Evolutionary conservation across 2,329 filamentous ascomycete genomes (phyloP), one percentile per base, ranked within the genome.

Genomic region (Sclerotinia sclerotiorum): DNA sequence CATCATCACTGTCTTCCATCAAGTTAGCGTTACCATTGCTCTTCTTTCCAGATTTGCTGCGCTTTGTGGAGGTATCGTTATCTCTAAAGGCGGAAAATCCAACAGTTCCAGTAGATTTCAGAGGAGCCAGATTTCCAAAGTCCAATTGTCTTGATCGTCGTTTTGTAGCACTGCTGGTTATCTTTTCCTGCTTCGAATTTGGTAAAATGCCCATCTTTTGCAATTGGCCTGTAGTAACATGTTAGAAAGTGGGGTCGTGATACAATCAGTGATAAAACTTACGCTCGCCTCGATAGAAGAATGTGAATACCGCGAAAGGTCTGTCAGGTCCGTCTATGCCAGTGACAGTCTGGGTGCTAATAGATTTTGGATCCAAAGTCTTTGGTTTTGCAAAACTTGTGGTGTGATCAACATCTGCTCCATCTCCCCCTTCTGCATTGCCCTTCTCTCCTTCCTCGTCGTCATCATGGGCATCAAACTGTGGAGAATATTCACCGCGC

Each of bases 301-400:
- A 99, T 39, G 96, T 98, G 79, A 99, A 99, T 11, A 92, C 90
- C 5, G 95, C 95, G 80, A 97, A 99, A 4, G 96, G 95, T 80
- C 94, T 95, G 71, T 98, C 94, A 27, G 94, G 93, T 0, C 93
- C 92, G 79, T 99, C 95, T 71, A 98, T 97, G 24, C 94, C 95
- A 11, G 95, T 98, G n/a, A 99, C 95, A 0, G 95, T 99, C 81
- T 99, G 95, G 3, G 95, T 99, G 77, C 94, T 98, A 77, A 99
- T 99, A 2, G 93, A 93, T 81, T 97, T 97, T 0, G 94, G 94
- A 81, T 98, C 96, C 65, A 97, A 84, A 1, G 93, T 91, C 84
- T 97, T 98, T 19, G 94, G 94, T 81, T 97, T 97, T 13, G 94
- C 94, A 79, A 98, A 98, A 78, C 94, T 97, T 10, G 95, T 98